Conservation (phyloP, 1,284 basidiomycete species). For the Ganoderma meredithae region DNA sequence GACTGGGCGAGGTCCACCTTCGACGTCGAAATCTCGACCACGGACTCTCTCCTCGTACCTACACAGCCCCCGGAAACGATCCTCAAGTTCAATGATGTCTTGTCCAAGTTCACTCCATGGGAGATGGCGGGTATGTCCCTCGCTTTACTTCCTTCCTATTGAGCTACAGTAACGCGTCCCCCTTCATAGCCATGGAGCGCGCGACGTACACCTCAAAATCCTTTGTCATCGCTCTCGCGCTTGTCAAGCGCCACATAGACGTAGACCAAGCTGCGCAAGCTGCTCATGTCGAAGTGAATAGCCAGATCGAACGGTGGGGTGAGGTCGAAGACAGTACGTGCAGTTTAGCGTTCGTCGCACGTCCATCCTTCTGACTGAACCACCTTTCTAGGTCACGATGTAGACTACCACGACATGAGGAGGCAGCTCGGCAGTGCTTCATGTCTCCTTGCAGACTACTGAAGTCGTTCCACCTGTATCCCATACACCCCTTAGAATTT, state of each 20-base stretch:
- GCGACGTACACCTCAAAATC: constrained; percentile 92
- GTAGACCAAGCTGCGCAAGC: constrained; percentile 89
- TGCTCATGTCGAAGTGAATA: constrained; percentile 92
- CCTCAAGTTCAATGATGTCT: constrained; percentile 60
- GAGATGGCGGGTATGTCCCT: constrained; percentile 82
- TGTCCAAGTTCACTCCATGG: constrained; percentile 79
- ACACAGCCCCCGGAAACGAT: constrained; percentile 76
- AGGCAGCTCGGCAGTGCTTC: constrained; percentile 86
- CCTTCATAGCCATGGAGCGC: constrained; percentile 83
- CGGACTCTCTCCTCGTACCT: constrained; percentile 73
- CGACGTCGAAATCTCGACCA: constrained; percentile 70
- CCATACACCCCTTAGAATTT: not conserved
- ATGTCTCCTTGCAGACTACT: constrained; percentile 52
- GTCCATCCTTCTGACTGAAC: not conserved
- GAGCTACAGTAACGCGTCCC: not conserved
- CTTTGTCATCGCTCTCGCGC: constrained; percentile 87
- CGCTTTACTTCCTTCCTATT: not conserved
- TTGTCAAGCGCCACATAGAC: constrained; percentile 78
- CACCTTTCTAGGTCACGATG: constrained; percentile 81
- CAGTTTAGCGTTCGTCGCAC: constrained; percentile 33
- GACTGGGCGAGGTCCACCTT: constrained; percentile 79
- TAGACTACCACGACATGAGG: constrained; percentile 94
- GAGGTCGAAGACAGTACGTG: constrained; percentile 96
- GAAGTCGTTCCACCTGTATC: not conserved
- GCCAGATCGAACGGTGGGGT: constrained; percentile 97